A percentile compares a stretch with the other conserved stretches of the same genome.
Conservation (phyloP, 129 eudicot species). For the Heracleum sosnowskyi region DNA sequence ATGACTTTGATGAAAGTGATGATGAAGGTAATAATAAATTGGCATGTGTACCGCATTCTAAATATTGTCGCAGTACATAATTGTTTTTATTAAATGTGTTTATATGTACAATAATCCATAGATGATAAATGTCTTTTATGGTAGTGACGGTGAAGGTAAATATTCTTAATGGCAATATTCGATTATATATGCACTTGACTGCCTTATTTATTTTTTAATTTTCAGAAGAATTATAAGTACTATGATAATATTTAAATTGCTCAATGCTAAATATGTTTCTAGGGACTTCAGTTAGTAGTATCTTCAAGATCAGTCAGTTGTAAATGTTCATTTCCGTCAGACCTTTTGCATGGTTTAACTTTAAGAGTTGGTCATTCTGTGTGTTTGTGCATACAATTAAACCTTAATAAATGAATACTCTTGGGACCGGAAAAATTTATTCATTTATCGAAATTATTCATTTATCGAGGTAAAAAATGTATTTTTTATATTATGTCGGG, state of each 20-base stretch:
- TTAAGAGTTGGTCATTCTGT: background rate
- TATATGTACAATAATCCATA: background rate
- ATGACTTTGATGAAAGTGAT: constrained; percentile 44
- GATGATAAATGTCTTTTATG: constrained; percentile 20
- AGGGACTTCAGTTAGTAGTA: background rate
- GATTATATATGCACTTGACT: background rate
- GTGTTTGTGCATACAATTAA: background rate
- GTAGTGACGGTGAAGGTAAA: constrained; percentile 61
- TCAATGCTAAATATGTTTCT: background rate
- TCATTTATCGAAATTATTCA: no score
- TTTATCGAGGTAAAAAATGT: no score
- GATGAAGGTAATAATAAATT: constrained; percentile 45
- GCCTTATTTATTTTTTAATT: no score
- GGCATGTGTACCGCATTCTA: background rate
- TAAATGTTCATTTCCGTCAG: background rate
- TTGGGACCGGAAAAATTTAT: no score
- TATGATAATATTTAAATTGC: background rate
- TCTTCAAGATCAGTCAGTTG: background rate
- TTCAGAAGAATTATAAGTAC: background rate
- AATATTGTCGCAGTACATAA: no score
- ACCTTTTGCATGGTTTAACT: background rate
- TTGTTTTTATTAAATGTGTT: background rate
- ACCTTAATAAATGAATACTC: no score
- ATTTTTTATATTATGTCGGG: no score
- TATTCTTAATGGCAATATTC: background rate